Evolutionary conservation across 2,329 filamentous ascomycete genomes (phyloP), one percentile per base, ranked within the genome.

Genomic region (Trichoderma cornu-damae): DNA sequence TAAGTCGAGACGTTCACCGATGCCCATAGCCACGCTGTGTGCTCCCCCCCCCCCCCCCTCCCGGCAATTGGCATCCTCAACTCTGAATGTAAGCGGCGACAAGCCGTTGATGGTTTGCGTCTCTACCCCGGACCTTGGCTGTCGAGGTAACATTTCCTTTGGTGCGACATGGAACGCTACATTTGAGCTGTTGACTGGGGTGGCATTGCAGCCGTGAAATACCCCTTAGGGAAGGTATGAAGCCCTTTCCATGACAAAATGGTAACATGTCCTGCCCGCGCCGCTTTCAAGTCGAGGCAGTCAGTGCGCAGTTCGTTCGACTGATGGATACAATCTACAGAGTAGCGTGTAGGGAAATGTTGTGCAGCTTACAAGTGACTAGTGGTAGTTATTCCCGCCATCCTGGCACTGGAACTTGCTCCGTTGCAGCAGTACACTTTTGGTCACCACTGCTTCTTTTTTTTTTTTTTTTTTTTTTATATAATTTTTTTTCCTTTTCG

Each of bases 151-250:
- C 47, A 60, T 54, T 22, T 42, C 30, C 32, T 16, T 47, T 37
- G 37, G 32, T 43, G 47, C 20, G 51, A 49, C 40, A 57, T 44
- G 54, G 60, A 53, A 52, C 54, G 54, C 48, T 44, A 58, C 55
- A 53, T 52, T 34, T 24, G 60, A 59, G 28, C 44, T 46, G 24
- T 40, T 35, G 26, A 28, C 34, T 46, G 56, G 58, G 40, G 58
- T 60, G 24, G 42, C 44, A 60, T 54, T 60, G 62, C 62, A 60
- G 57, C 26, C 20, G 16, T 38, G 9, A 48, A 52, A 49, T 48
- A 38, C 59, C 57, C 20, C 50, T 61, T 62, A 38, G 20, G 61
- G 61, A 62, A 62, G 61, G 61, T 63, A 55, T 59, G 28, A 40
- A 52, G 42, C 49, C 42, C 32, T 30, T 51, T 28, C 38, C 51